A percentile compares a stretch with the other conserved stretches of the same genome.
Evolutionary conservation across 2,329 filamentous ascomycete species (phyloP).

Genomic region (Periconia macrospinosa): DNA sequence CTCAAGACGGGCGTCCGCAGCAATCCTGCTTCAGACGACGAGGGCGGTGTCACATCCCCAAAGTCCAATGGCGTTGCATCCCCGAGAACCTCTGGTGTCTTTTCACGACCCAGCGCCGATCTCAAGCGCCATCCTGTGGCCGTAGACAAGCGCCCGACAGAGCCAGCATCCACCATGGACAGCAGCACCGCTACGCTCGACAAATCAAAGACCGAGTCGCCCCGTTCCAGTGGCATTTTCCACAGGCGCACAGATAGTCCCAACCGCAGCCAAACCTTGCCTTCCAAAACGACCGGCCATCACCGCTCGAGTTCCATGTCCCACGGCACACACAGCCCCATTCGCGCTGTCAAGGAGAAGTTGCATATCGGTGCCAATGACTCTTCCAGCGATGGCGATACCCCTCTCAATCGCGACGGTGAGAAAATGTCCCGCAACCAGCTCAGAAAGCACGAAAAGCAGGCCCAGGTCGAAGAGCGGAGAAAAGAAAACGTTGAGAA

Average conservation of each 20-base stretch:
- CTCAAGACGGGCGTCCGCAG: slow-evolving; percentile 43
- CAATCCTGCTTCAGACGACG: slow-evolving; percentile 38
- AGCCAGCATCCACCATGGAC: slow-evolving; percentile 26
- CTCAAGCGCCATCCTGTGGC: slow-evolving; percentile 33
- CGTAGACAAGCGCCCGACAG: slow-evolving; percentile 11
- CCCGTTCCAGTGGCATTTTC: slow-evolving; percentile 36
- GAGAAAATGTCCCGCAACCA: slow-evolving; percentile 55
- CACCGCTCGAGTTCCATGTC: slow-evolving; percentile 27
- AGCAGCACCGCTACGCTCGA: slow-evolving; percentile 36
- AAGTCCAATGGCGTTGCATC: slow-evolving; percentile 30
- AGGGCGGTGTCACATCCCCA: slow-evolving; percentile 34
- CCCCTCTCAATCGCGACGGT: slow-evolving; percentile 52
- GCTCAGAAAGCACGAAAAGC: slow-evolving; percentile 51
- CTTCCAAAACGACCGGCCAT: slow-evolving; percentile 19
- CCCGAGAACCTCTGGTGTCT: slow-evolving; percentile 31
- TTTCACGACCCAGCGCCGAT: slow-evolving; percentile 36
- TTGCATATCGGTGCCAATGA: slow-evolving; percentile 38
- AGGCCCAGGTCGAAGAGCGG: slow-evolving; percentile 49
- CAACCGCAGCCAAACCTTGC: slow-evolving; percentile 20
- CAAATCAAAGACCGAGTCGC: slow-evolving; percentile 20
- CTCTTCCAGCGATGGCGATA: slow-evolving; percentile 36
- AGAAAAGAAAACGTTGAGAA: slow-evolving; percentile 48
- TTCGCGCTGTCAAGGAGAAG: slow-evolving; percentile 45
- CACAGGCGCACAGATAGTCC: slow-evolving; percentile 41
- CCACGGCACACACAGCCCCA: slow-evolving; percentile 37